phyloP scores from a whole-genome alignment of 2,329 filamentous ascomycete species.

The Phialophora expanda region DNA sequence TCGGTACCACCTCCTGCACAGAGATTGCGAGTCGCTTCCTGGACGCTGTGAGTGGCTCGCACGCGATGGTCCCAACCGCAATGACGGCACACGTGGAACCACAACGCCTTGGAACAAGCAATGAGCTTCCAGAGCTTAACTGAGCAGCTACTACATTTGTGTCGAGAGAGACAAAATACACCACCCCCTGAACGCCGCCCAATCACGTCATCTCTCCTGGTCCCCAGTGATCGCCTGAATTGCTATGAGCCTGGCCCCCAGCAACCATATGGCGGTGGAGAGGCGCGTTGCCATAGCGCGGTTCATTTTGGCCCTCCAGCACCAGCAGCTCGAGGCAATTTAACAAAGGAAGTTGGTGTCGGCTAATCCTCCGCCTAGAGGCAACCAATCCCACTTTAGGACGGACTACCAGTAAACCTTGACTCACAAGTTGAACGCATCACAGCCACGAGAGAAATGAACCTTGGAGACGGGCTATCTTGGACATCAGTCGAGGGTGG shows the following conservation, averaged over 20 bases:
- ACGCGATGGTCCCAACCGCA: neutral
- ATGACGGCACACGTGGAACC: conserved; percentile 4
- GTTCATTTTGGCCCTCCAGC: conserved; percentile 4
- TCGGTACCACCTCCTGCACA: conserved; percentile 6
- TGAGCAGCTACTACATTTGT: conserved; percentile 5
- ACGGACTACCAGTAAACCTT: neutral
- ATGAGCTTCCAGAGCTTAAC: neutral
- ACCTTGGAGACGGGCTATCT: neutral
- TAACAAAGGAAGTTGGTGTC: conserved; percentile 14
- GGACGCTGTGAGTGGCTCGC: neutral
- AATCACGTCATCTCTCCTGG: conserved; percentile 11
- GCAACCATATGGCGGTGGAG: conserved; percentile 13
- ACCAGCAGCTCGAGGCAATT: neutral
- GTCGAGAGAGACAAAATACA: neutral
- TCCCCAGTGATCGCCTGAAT: neutral
- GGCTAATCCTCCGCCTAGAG: conserved; percentile 3
- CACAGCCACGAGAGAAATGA: conserved; percentile 17
- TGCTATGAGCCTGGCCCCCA: conserved; percentile 15
- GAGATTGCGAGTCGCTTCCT: conserved; percentile 10
- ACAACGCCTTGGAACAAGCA: conserved; percentile 2
- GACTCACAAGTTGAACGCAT: conserved; percentile 8
- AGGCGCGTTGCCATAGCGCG: conserved; percentile 2
- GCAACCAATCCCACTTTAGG: conserved; percentile 9
- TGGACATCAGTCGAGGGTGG: conserved; percentile 5
- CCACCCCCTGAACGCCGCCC: neutral